Conservation (phyloP, 805 yeast species). For the Ogataea glucozyma region DNA sequence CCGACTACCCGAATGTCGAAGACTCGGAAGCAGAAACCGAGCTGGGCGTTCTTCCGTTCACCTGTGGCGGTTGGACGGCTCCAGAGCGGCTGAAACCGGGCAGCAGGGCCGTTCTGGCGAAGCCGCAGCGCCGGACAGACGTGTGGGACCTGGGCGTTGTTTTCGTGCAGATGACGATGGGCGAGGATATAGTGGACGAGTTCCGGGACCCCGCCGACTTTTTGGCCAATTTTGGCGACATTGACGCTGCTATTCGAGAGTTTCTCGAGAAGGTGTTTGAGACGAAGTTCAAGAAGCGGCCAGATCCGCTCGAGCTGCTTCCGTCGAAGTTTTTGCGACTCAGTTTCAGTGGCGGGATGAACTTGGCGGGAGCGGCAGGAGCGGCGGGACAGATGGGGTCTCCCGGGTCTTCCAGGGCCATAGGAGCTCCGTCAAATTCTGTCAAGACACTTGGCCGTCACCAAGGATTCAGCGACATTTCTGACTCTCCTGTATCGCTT, state of each 20-base stretch:
- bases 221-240: slow-evolving; percentile 37
- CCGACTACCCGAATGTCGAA: slow-evolving; percentile 33
- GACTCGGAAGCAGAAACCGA: slow-evolving; percentile 23
- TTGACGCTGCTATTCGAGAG: slow-evolving; percentile 61
- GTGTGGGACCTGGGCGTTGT: slow-evolving; percentile 90
- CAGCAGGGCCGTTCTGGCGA: slow-evolving; percentile 32
- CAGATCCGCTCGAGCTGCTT: slow-evolving; percentile 80
- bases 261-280: slow-evolving; percentile 68
- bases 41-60: slow-evolving; percentile 33
- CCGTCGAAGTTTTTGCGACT: slow-evolving; percentile 83
- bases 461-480: slow-evolving; percentile 27
- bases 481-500: slow-evolving; percentile 18
- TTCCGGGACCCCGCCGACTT: slow-evolving; percentile 67
- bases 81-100: slow-evolving; percentile 59
- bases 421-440: no score
- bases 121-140: slow-evolving; percentile 79
- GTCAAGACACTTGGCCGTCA: no score
- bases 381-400: no score
- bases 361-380: no score
- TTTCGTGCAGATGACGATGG: slow-evolving; percentile 65
- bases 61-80: slow-evolving; percentile 62
- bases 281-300: slow-evolving; percentile 64
- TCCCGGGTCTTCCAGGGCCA: no score
- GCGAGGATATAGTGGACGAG: slow-evolving; percentile 54
- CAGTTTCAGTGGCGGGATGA: no score